Evolutionary conservation across 805 yeast genomes (phyloP), one percentile per base, ranked within the genome.

Genomic region (Wickerhamiella cacticola): DNA sequence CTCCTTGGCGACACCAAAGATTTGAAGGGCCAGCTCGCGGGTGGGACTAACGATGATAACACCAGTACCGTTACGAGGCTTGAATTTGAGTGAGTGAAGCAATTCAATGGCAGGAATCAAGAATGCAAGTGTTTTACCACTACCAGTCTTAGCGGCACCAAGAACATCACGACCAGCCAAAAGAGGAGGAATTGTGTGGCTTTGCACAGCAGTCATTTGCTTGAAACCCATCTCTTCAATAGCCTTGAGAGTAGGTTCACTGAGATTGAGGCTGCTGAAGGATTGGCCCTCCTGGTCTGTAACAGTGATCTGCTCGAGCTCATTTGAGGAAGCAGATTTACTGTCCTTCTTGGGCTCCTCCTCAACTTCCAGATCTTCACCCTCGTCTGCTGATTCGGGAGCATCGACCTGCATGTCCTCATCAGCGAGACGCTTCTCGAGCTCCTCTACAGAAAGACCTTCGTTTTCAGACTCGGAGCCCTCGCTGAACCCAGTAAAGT

Each of bases 111-210:
- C 98, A 12, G 99, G 99, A 51, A 92, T 75, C 60, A 92, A 70
- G 58, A 92, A 92, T 8, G 99, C 97, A 52, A 94, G 69, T 0
- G 99, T 92, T 69, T 92, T 92, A 63, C 99, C 99, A 1, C 96
- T 87, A 48, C 99, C 99, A 2, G 99, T 92, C 68, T 88, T 89
- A 49, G 99, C 99, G n/a, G 98, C 98, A 56, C 98, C 99, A 48
- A 92, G 73, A 18, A 94, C 97, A 67, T 92, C 99, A 57, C 89
- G 78, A 39, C 98, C 98, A 1, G 97, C 96, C 53, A 94, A 68
- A 53, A 92, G 71, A 9, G 98, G 97, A 5, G 98, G 97, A 48
- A 92, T 92, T 10, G 98, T 87, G 67, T 89, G 79, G 23, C 94
- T 81, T 67, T 92, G 99, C 8, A 92, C 97, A 53, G 80, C 78